These are phyloP conservation scores for Aspergillus sp. DNA, from an alignment of 2,329 filamentous ascomycete genomes.

Conservation along the genomic window DNA sequence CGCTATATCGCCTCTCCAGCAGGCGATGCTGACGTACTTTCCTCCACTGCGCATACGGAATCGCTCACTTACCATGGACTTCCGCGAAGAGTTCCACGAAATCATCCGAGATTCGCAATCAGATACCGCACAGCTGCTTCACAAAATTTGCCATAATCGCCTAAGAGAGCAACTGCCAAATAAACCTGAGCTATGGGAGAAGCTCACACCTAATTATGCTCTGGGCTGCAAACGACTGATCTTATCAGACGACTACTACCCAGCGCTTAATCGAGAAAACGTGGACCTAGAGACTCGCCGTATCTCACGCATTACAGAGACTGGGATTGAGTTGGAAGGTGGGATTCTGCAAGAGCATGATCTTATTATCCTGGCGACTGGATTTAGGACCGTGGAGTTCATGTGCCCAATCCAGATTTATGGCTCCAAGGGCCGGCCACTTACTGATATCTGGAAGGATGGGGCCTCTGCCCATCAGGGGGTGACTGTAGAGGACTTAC, in stretches of 20 bases:
- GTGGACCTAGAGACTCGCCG: slow-evolving; percentile 52
- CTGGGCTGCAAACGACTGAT: slow-evolving; percentile 58
- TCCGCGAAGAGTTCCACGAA: slow-evolving; percentile 51
- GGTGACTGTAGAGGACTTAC: slow-evolving; percentile 51
- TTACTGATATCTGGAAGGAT: slow-evolving; percentile 53
- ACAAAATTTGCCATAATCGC: slow-evolving; percentile 34
- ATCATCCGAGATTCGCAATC: slow-evolving; percentile 45
- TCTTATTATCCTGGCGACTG: slow-evolving; percentile 59
- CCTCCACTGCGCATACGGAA: slow-evolving; percentile 53
- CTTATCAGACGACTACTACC: slow-evolving; percentile 58
- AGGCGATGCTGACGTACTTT: slow-evolving; percentile 50
- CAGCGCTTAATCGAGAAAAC: slow-evolving; percentile 49
- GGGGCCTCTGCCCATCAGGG: slow-evolving; percentile 55
- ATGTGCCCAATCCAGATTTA: slow-evolving; percentile 57
- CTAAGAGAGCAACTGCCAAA: slow-evolving; percentile 52
- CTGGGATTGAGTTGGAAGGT: slow-evolving; percentile 50
- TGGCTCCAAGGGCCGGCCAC: slow-evolving; percentile 44
- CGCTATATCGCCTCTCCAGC: slow-evolving; percentile 44
- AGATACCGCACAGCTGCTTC: slow-evolving; percentile 41
- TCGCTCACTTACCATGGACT: slow-evolving; percentile 56
- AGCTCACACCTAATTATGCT: slow-evolving; percentile 56
- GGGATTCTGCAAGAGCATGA: slow-evolving; percentile 49
- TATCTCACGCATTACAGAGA: slow-evolving; percentile 49
- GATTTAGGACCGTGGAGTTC: slow-evolving; percentile 60
- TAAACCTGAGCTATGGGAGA: slow-evolving; percentile 52